Base-by-base conservation (phyloP, 306 rosid genomes). In the Pyrus betulifolia region DNA sequence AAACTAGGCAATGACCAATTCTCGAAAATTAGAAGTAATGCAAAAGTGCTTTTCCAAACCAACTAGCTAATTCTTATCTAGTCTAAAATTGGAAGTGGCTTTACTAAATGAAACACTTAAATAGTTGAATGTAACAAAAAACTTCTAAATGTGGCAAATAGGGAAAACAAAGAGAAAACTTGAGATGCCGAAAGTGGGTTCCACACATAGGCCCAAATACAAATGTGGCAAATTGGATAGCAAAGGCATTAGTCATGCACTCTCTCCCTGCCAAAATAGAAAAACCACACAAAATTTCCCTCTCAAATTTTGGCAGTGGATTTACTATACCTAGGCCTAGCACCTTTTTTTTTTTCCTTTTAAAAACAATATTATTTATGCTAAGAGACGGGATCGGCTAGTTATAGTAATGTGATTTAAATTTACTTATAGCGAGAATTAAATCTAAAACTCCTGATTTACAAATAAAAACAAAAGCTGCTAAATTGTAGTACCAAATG, bases 281-380 rank as follows among this genome's bases (percentile, higher is more conserved):
- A 58, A 80, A 22, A 8, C 9, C 74, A 71, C 76, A 51, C 71
- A 66, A 72, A 59, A n/a, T 14, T 33, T 13, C 33, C 8, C 31
- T 49, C 80, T 74, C 83, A 25, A 59, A 74, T 33, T 78, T 22
- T 75, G 79, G 88, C 74, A 78, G 9, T 19, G 8, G n/a, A 25
- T 75, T 74, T 84, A 8, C 78, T 59, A 70, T 66, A 38, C 55
- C 74, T 54, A 46, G 80, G 28, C 55, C 74, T 54, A 46, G 80
- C 65, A 21, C n/a, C 31, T 35, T 35, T 35, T 35, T 35, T 31
- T 35, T 33, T 33, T n/a, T 1, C 1, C 2, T 6, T 35, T 0
- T 35, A 6, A 35, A 35, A 35, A 35, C 40, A 2, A 35, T 35
- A 35, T 35, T 35, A 35, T 35, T 35, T 35, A 35, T 0, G 1